Evolutionary conservation across 768 basidiomycete genomes (phyloP), one percentile per base, ranked within the genome.

Genomic region (Chalciporus piperatus): DNA sequence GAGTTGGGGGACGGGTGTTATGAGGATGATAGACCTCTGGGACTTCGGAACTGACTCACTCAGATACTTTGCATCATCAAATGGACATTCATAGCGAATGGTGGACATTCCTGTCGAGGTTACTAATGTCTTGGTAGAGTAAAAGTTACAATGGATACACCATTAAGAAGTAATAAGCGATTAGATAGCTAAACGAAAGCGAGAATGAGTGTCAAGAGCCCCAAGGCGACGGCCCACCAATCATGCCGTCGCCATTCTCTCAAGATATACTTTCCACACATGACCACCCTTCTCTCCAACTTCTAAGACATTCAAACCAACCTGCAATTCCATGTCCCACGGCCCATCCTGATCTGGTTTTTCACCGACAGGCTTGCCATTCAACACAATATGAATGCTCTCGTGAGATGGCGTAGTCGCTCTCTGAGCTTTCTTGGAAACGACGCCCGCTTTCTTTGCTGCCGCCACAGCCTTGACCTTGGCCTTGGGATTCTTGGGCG

Each of bases 231-330:
- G 45, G 40, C 47, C 25, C n/a, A 47, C 44, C 30, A 32, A 51
- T 65, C 56, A 70, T 37, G 59, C 47, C 11, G 52, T 41, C 19
- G 59, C 50, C 54, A 72, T 51, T 39, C 81, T 75, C 57, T 83
- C 80, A 39, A 84, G 69, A 63, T 85, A 85, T 20, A 87, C 73
- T 66, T 84, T 88, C 87, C 87, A 89, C 22, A 80, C 66, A 58
- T 82, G 65, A 10, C 86, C 86, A 30, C 80, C 83, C 59, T 77
- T 78, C 71, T 87, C 86, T 30, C 89, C 87, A 22, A 92, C 70
- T 65, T 92, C 90, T 25, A 92, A 65, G 16, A 82, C 69, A 58
- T 81, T 87, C 5, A 73, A 59, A 13, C 90, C 90, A 4, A 72
- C 63, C 1, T 79, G 73, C 16, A 89, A 68, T 16, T 78, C 76